Conservation (phyloP, 345 rosid species). For the Alliaria petiolata region DNA sequence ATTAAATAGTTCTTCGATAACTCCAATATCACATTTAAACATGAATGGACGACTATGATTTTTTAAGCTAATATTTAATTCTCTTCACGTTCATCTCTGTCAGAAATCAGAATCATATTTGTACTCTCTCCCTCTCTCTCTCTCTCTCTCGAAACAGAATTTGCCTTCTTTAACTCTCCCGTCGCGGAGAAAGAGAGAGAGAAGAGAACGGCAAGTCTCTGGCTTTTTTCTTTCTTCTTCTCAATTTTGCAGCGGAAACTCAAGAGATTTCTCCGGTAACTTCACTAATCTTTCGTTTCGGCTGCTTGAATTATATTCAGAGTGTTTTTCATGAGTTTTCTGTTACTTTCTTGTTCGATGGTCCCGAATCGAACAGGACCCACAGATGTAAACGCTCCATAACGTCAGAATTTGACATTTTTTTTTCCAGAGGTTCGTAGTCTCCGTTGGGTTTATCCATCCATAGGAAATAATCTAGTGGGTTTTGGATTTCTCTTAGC, state of each 20-base stretch:
- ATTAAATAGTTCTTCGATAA: constrained; percentile 10
- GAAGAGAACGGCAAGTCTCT: neutral
- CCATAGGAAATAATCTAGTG: too few species aligned
- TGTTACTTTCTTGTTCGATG: neutral
- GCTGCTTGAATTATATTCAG: neutral
- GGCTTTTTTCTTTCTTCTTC: neutral
- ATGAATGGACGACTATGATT: neutral
- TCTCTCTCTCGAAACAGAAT: neutral
- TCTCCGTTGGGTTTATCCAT: neutral
- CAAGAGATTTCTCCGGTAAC: constrained; percentile 4
- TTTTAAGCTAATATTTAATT: neutral
- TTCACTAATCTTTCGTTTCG: neutral
- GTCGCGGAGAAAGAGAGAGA: constrained; percentile 5
- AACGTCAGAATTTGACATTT: neutral
- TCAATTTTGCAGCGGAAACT: too few species aligned
- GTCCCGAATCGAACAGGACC: constrained; percentile 27
- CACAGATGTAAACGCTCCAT: constrained; percentile 2
- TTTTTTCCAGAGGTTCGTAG: neutral
- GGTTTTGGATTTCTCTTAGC: too few species aligned
- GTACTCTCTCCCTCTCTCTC: constrained; percentile 1
- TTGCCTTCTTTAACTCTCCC: constrained; percentile 1
- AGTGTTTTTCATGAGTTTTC: neutral
- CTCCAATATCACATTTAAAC: constrained; percentile 19
- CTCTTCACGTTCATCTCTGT: constrained; percentile 9
- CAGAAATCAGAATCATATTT: constrained; percentile 20